Base-by-base conservation (phyloP, 2,329 filamentous ascomycete species). In the Cytospora mali region DNA sequence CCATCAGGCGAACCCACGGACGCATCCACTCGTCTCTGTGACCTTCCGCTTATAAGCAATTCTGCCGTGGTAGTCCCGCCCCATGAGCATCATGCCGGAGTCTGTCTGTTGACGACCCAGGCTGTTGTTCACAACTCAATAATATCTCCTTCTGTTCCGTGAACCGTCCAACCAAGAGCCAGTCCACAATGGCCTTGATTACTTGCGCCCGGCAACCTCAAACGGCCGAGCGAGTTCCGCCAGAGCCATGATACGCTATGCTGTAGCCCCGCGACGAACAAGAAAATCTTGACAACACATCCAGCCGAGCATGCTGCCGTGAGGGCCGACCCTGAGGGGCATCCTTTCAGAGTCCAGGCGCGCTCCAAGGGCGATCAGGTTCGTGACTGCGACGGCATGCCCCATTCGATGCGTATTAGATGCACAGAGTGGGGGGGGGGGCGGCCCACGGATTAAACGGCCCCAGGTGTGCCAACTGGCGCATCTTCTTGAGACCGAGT, bases 341-440 rank as follows among this genome's bases (percentile, higher is more conserved):
- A 54, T 1, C 58, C 58, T n/a, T 27, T 61, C 58, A 16, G 28
- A 61, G 7, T 61, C 29, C 16, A 61, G 14, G 7, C 25, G 13
- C 25, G 58, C 29, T 7, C 58, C 51, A 5, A 61, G 16, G 1
- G 14, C 27, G 11, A 54, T 35, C 3, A 55, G 4, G n/a, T 61
- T 61, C 1, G 16, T 25, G 50, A 61, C n/a, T 1, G 16, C 29
- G 16, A 28, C 9, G 21, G 7, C 21, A 2, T 42, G 5, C 1
- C 18, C 35, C 4, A 39, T 6, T 11, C n/a, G 51, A 48, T 14
- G 58, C 51, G 4, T 18, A n/a, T n/a, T n/a, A 28, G 1, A 48
- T 50, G 39, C 51, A 55, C 1, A 61, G 21, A n/a, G n/a, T n/a
- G n/a, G n/a, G n/a, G n/a, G n/a, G n/a, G n/a, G n/a, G n/a, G 2